Base-by-base conservation (phyloP, 192 early-diverging fungal species). In the Dissophora ornata region DNA sequence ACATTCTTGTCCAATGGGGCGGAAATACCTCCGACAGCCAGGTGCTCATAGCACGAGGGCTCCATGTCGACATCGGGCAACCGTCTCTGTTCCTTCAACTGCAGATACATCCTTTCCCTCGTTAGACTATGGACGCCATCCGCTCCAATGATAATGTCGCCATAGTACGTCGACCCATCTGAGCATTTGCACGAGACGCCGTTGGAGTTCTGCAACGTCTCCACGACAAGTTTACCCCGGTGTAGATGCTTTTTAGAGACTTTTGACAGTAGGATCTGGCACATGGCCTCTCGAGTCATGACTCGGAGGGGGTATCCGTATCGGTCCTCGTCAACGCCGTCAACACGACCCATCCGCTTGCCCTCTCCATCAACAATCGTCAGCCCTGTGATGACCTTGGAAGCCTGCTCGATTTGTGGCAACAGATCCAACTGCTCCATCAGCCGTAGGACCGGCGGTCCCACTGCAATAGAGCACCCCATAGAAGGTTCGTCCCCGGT, bases 401-500 rank as follows among this genome's bases (percentile, higher is more conserved):
- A 74, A 11, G 16, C 16, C 9, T 32, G 22, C 42, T 80, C 58
- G 4, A 81, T 55, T 16, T 75, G 38, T 2, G 50, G 52, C 19
- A 60, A 21, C 0, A 81, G 38, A 22, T 67, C 71, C 48, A 81
- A 61, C 22, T 74, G 71, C 25, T 81, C 71, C 19, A 81, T 15
- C 16, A 81, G 44, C 3, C 69, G 48, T 2, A 75, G 71, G 7
- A 62, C 79, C 7, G 60, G 65, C 2, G 79, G 71, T 8, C 58
- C 63, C 1, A 81, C 41, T 1, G 61, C 60, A 1, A 69, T 33
- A 21, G 62, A 48, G 11, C 56, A 8, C 1, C 69, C 65, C 5
- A 67, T 40, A 4, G 48, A 11, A 19, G 69, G 52, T 42, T 68
- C 63, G 22, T 48, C 25, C 11, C 71, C 60, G 7, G 60, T 42